Percentiles rank a stretch among this genome's conserved stretches.
Conservation (phyloP, 2,329 filamentous ascomycete species). For the Ascochyta lentis region DNA sequence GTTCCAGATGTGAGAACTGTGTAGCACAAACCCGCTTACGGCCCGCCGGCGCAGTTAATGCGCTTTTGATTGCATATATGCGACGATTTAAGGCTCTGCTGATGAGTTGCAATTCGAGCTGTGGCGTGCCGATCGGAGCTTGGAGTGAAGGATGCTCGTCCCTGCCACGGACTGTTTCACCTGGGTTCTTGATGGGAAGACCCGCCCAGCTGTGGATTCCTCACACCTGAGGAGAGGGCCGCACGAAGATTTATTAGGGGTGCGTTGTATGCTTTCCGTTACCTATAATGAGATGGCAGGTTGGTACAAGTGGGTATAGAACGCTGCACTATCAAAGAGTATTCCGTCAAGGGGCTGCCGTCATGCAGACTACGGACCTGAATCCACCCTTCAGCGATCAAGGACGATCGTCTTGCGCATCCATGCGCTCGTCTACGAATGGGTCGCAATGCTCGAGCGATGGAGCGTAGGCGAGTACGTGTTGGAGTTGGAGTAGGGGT, state of each 20-base stretch:
- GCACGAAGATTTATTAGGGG: not conserved
- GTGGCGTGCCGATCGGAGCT: constrained; percentile 14
- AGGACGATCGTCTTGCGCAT: constrained; percentile 1
- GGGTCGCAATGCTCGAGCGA: constrained; percentile 12
- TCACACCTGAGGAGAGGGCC: not conserved
- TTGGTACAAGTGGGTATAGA: not conserved
- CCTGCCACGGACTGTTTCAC: constrained; percentile 15
- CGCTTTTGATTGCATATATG: constrained; percentile 26
- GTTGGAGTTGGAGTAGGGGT: constrained; percentile 22
- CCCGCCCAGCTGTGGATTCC: constrained; percentile 1
- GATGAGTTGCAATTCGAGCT: constrained; percentile 9
- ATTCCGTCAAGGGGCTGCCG: not conserved
- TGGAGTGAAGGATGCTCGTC: constrained; percentile 7
- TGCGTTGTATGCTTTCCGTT: not conserved
- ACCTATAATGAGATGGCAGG: not conserved
- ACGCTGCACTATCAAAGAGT: not conserved
- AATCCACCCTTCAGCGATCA: not conserved
- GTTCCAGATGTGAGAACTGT: constrained; percentile 11
- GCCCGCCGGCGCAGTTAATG: constrained; percentile 30
- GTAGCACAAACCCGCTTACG: constrained; percentile 28
- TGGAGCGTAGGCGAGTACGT: constrained; percentile 23
- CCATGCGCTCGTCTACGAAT: constrained; percentile 1
- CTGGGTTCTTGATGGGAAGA: not conserved
- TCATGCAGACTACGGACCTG: not conserved
- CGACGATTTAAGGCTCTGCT: constrained; percentile 8